Base-by-base conservation (phyloP, 140 eudicot genomes). In the Bidens hawaiensis region DNA sequence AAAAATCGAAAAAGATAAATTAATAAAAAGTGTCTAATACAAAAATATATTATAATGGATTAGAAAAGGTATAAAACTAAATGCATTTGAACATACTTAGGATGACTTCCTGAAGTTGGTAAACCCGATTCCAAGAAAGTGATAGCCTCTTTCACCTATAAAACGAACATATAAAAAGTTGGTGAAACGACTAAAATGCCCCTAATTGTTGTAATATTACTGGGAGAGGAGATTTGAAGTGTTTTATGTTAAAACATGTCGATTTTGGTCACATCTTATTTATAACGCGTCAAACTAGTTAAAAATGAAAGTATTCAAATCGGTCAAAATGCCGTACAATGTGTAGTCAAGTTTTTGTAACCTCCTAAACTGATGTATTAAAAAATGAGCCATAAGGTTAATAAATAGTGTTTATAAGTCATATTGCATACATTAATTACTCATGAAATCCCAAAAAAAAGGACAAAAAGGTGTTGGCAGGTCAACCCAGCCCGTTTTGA, bases 91-190 rank as follows among this genome's bases (percentile, higher is more conserved):
- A 82, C 96, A 75, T 79, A 88, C 99, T 81, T 83, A 22, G 59
- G 76, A 61, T 81, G 76, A 68, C 67, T 70, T 61, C 75, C 83
- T 17, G 83, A 63, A 60, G 64, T 71, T 18, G 70, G 64, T 19
- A 67, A 54, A 36, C 94, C 94, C 48, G 60, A 51, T 70, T 88
- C 94, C 77, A 81, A 68, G 69, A 78, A 88, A 23, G 62, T 14
- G 40, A 83, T 74, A 17, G 99, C 95, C 81, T 93, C 99, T 77
- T 83, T 78, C 78, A 90, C 96, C 97, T 90, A 78, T 51, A 36
- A 69, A 48, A 73, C 56, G 28, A 69, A 40, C 16, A 69, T 6
- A 65, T 23, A 6, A 8, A 10, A 40, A 50, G n/a, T n/a, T 23
- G 45, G 6, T 3, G 22, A 11, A n/a, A n/a, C n/a, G n/a, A n/a